These are phyloP conservation scores for Hemisphaericaspora nanyangensis DNA, from an alignment of 805 yeast genomes.

Conservation along the genomic window DNA sequence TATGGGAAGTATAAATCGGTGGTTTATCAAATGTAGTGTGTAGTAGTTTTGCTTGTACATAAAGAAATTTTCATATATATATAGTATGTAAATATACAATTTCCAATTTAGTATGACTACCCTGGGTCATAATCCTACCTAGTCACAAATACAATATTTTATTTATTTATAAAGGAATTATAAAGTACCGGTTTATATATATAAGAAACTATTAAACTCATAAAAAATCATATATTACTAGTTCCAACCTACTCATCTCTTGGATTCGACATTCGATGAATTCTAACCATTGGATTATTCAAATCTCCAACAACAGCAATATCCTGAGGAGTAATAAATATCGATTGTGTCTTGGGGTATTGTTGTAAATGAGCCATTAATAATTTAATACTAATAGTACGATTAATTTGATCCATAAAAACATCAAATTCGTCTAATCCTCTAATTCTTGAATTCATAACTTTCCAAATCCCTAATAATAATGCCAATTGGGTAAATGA, in stretches of 20 bases:
- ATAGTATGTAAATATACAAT: no score
- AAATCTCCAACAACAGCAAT: conserved; percentile 66
- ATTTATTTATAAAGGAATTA: no score
- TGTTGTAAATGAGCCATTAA: conserved; percentile 65
- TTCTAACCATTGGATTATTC: conserved; percentile 50
- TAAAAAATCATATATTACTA: no score
- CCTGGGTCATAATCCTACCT: no score
- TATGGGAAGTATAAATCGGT: no score
- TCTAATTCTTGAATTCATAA: conserved; percentile 81
- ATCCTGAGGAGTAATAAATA: conserved; percentile 93
- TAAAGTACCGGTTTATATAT: no score
- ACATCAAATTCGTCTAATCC: conserved; percentile 97
- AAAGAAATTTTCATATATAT: no score
- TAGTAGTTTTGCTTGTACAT: no score
- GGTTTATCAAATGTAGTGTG: no score
- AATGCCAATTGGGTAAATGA: conserved; percentile 90
- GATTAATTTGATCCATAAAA: conserved; percentile 91
- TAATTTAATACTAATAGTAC: conserved; percentile 72
- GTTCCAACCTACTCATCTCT: conserved; percentile 15
- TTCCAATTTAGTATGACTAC: no score
- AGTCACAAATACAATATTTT: no score
- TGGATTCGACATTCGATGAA: conserved; percentile 55
- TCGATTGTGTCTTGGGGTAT: conserved; percentile 72
- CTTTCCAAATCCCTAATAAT: conserved; percentile 85
- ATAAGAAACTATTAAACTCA: no score